These are phyloP conservation scores for Trichoderma harzianum DNA, from an alignment of 2,329 filamentous ascomycete species.

Conservation along the genomic window DNA sequence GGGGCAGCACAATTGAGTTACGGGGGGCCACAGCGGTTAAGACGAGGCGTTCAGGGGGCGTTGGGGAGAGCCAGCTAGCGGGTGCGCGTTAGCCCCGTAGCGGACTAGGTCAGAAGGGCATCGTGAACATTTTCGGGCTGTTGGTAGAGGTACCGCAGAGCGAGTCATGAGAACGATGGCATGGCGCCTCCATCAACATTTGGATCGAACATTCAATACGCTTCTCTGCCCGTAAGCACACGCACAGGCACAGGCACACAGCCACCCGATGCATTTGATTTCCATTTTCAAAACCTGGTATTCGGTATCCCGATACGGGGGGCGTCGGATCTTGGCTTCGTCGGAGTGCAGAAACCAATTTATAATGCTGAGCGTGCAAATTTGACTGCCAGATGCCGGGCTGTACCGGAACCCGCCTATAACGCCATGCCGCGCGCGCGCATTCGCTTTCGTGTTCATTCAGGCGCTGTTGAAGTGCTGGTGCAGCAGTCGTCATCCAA, in stretches of 20 bases:
- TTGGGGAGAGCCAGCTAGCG: conserved; percentile 2
- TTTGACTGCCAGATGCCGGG: background rate
- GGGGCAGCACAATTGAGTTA: conserved; percentile 8
- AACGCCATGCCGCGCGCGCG: background rate
- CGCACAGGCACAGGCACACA: background rate
- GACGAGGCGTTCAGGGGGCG: conserved; percentile 13
- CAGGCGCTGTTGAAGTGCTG: background rate
- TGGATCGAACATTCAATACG: background rate
- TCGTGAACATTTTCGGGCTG: background rate
- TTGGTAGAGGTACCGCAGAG: background rate
- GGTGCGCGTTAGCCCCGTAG: background rate
- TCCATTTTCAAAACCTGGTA: background rate
- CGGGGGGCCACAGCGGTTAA: conserved; percentile 9
- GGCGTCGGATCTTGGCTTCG: background rate
- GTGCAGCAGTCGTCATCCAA: background rate
- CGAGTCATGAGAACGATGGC: background rate
- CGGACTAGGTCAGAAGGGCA: background rate
- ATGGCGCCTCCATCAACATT: background rate
- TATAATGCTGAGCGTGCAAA: background rate
- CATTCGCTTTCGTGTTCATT: conserved; percentile 1
- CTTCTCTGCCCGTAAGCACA: background rate
- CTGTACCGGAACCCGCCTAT: background rate
- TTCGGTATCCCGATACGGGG: background rate
- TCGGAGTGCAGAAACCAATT: background rate
- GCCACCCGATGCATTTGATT: background rate